A percentile compares a stretch with the other conserved stretches of the same genome.
Conservation (phyloP, 176 grass and related monocot genomes). For the Pontederia crassipes region DNA sequence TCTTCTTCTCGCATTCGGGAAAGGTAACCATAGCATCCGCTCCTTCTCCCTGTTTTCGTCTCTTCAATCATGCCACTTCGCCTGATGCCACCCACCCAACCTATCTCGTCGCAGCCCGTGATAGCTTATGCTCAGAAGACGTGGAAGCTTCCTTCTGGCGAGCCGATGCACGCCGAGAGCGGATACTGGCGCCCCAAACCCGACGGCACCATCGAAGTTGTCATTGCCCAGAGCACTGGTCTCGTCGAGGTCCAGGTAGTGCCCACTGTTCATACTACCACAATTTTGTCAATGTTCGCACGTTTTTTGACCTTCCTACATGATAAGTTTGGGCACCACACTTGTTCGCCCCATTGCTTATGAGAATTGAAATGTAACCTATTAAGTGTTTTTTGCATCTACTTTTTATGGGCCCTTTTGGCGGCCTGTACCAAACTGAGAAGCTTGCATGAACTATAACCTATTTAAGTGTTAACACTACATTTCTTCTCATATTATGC, state of each 20-base stretch:
- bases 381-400: too few species aligned
- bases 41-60: not conserved
- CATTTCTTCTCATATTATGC: not conserved
- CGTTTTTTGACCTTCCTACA: too few species aligned
- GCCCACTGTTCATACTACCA: not conserved
- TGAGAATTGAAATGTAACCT: not conserved
- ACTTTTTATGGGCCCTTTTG: too few species aligned
- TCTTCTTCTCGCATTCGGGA: constrained; percentile 78
- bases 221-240: constrained; percentile 80
- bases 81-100: not conserved
- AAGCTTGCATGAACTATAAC: not conserved
- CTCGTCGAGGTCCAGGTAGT: constrained; percentile 67
- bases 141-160: constrained; percentile 59
- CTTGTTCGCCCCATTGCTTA: not conserved
- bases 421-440: too few species aligned
- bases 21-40: constrained; percentile 28
- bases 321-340: too few species aligned
- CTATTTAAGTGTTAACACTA: not conserved
- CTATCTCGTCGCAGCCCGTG: constrained; percentile 42
- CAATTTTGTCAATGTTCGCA: too few species aligned
- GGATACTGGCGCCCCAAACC: constrained; percentile 75
- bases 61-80: not conserved
- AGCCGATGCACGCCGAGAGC: constrained; percentile 88
- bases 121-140: constrained; percentile 85
- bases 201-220: constrained; percentile 64